Evolutionary conservation across 768 basidiomycete genomes (phyloP).

Genomic region (Russula emetica): DNA sequence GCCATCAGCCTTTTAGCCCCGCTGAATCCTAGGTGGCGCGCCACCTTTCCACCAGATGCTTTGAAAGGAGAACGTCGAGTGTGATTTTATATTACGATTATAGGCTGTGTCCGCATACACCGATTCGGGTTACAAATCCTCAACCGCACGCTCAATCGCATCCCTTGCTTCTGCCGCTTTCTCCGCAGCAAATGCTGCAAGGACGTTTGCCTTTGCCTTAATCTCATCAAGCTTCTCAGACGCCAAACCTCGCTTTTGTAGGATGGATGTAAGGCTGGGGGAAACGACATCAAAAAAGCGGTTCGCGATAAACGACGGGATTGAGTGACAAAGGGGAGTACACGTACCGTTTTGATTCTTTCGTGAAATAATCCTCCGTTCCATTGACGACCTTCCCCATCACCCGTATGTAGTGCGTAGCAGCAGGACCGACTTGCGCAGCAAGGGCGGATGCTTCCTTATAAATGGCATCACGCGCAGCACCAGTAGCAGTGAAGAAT

Average conservation of each 20-base stretch:
- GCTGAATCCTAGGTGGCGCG: background rate
- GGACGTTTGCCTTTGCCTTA: conserved; percentile 86
- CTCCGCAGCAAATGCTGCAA: conserved; percentile 51
- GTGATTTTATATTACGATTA: background rate
- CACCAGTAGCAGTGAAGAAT: conserved; percentile 61
- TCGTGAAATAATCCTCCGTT: conserved; percentile 71
- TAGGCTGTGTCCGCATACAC: conserved; percentile 2
- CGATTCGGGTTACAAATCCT: conserved; percentile 25
- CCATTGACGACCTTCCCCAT: conserved; percentile 83
- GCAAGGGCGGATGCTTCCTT: conserved; percentile 59
- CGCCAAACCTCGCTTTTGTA: conserved; percentile 73
- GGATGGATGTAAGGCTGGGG: conserved; percentile 65
- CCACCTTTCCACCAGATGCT: background rate
- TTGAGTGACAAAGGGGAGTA: background rate
- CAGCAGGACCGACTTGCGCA: conserved; percentile 45
- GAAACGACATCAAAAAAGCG: conserved; percentile 21
- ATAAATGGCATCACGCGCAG: conserved; percentile 56
- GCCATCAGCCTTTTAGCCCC: too few relatives aligned
- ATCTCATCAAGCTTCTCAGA: conserved; percentile 86
- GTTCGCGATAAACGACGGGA: conserved; percentile 25
- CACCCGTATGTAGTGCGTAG: conserved; percentile 79
- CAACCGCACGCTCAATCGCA: conserved; percentile 26
- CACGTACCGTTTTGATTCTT: conserved; percentile 77
- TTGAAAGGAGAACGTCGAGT: background rate
- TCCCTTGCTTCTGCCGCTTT: conserved; percentile 34